A percentile compares a stretch with the other conserved stretches of the same genome.
Evolutionary conservation across 2,329 filamentous ascomycete genomes (phyloP).

Genomic region (Fusarium sp.): DNA sequence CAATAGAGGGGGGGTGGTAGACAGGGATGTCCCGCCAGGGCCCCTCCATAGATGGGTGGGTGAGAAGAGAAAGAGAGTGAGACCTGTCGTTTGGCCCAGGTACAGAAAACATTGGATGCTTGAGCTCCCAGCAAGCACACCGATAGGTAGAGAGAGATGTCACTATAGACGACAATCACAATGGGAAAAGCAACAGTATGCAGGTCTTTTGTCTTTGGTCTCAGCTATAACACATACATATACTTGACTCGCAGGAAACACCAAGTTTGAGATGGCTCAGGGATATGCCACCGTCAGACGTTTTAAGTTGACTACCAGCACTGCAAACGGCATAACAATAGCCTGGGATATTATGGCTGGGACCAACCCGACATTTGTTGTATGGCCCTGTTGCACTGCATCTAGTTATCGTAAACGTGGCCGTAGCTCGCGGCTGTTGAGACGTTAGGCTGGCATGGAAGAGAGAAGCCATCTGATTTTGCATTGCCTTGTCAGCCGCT

Average conservation of each 20-base stretch:
- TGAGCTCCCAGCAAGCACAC: background rate
- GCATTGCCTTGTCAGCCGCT: slow-evolving; percentile 15
- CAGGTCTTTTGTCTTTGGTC: background rate
- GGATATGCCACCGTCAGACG: slow-evolving; percentile 39
- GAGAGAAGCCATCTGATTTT: slow-evolving; percentile 10
- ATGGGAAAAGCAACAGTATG: background rate
- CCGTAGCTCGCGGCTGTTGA: slow-evolving; percentile 15
- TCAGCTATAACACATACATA: background rate
- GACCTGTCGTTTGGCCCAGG: slow-evolving; percentile 10
- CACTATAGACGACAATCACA: background rate
- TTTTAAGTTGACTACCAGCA: slow-evolving; percentile 39
- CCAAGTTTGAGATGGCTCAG: slow-evolving; percentile 34
- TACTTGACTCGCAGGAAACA: background rate
- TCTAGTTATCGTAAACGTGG: slow-evolving; percentile 23
- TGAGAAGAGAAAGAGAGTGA: background rate
- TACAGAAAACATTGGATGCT: background rate
- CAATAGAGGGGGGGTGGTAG: slow-evolving; percentile 33
- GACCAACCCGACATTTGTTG: slow-evolving; percentile 14
- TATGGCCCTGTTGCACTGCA: slow-evolving; percentile 20
- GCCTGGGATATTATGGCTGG: slow-evolving; percentile 8
- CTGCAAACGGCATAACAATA: background rate
- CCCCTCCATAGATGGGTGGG: background rate
- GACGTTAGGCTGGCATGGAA: slow-evolving; percentile 11
- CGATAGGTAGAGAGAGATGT: background rate
- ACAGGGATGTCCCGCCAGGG: slow-evolving; percentile 24